Evolutionary conservation across 2,329 filamentous ascomycete species (phyloP).

Genomic region (Corinectria fuckeliana): DNA sequence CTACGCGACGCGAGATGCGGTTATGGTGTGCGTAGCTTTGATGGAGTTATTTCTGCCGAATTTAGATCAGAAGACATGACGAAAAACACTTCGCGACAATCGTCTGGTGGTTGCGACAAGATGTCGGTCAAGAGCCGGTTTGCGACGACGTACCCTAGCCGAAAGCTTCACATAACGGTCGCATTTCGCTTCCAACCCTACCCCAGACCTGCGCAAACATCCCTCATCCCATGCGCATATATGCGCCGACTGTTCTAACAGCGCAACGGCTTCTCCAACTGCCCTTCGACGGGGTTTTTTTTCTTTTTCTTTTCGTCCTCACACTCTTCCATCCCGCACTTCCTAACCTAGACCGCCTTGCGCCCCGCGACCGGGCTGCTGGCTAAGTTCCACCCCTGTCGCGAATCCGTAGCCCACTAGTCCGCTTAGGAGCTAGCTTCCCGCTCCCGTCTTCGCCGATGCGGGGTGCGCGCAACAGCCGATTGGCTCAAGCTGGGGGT

Average conservation of each 20-base stretch:
- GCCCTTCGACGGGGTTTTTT: neutral
- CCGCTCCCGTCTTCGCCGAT: slow-evolving; percentile 32
- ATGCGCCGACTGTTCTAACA: neutral
- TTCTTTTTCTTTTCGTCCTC: neutral
- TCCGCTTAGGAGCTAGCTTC: slow-evolving; percentile 24
- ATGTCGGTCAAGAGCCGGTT: neutral
- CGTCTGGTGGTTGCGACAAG: slow-evolving; percentile 7
- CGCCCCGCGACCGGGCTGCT: neutral
- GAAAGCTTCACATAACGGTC: neutral
- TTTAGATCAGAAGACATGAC: neutral
- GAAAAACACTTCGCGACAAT: slow-evolving; percentile 6
- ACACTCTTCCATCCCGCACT: neutral
- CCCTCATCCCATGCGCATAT: neutral
- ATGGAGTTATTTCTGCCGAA: neutral
- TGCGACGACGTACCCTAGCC: neutral
- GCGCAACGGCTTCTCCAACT: neutral
- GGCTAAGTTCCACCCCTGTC: slow-evolving; percentile 22
- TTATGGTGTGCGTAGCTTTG: neutral
- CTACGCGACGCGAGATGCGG: neutral
- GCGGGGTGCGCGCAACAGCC: slow-evolving; percentile 22
- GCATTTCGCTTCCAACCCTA: neutral
- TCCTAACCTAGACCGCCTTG: slow-evolving; percentile 20
- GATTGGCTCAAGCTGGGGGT: slow-evolving; percentile 20
- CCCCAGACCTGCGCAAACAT: neutral
- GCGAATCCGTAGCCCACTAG: slow-evolving; percentile 22